These are phyloP conservation scores for Zymoseptoria passerinii DNA, from an alignment of 2,329 filamentous ascomycete genomes.

Conservation along the genomic window DNA sequence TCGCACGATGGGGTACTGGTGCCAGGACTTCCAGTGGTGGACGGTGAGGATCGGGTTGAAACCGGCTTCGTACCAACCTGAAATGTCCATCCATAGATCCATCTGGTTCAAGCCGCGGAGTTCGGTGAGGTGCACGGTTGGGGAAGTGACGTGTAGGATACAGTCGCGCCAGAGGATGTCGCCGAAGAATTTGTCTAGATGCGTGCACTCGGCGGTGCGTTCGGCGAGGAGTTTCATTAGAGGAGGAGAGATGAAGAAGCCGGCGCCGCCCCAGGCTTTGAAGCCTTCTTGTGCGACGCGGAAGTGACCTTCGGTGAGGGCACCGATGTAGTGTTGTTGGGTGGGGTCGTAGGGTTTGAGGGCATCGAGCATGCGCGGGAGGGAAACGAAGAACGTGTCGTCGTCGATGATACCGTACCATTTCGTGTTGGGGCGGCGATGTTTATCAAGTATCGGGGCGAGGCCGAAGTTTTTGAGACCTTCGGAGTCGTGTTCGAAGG, in stretches of 20 bases:
- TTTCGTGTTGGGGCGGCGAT: constrained; percentile 11
- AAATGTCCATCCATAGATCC: constrained; percentile 21
- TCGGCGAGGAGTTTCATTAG: constrained; percentile 20
- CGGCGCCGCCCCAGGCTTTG: constrained; percentile 25
- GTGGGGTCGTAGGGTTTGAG: constrained; percentile 16
- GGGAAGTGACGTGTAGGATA: constrained; percentile 20
- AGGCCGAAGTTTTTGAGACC: constrained; percentile 23
- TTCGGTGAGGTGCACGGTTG: constrained; percentile 21
- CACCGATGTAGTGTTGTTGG: constrained; percentile 21
- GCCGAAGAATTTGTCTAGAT: constrained; percentile 18
- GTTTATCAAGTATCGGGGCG: constrained; percentile 14
- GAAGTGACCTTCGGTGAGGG: constrained; percentile 21
- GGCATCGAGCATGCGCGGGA: constrained; percentile 16
- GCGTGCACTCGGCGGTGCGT: constrained; percentile 15
- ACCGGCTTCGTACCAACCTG: constrained; percentile 24
- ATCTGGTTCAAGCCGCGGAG: constrained; percentile 23
- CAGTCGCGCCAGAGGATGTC: constrained; percentile 24
- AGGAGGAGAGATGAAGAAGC: constrained; percentile 23
- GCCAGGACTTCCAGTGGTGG: constrained; percentile 26
- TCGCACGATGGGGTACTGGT: constrained; percentile 17
- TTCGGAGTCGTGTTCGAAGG: constrained; percentile 14
- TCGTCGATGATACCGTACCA: constrained; percentile 26
- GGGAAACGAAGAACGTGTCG: constrained; percentile 25
- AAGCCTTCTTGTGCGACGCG: constrained; percentile 21
- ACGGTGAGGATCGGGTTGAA: constrained; percentile 19